These are phyloP conservation scores for Calocybe gambosa DNA, from an alignment of 1,284 basidiomycete species.

Conservation along the genomic window DNA sequence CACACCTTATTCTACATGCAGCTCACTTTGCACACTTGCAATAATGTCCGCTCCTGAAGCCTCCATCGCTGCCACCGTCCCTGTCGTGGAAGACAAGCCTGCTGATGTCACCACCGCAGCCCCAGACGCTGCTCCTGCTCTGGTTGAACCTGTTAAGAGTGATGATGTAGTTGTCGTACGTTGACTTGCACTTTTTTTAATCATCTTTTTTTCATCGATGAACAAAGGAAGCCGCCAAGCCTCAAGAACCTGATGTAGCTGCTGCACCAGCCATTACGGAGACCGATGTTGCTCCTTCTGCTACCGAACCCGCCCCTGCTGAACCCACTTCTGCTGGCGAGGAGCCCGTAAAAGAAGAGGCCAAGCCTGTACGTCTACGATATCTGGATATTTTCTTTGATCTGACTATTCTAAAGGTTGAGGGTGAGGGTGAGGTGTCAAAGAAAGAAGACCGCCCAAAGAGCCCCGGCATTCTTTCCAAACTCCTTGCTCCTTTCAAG, in stretches of 20 bases:
- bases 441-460: slow-evolving; percentile 73
- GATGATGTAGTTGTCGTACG: slow-evolving; percentile 37
- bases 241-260: slow-evolving; percentile 7
- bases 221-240: slow-evolving; percentile 41
- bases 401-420: too few species aligned
- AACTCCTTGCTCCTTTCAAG: slow-evolving; percentile 71
- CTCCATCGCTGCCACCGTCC: slow-evolving; percentile 45
- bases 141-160: slow-evolving; percentile 33
- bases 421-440: slow-evolving; percentile 33
- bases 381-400: slow-evolving; percentile 1
- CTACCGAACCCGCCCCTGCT: slow-evolving; percentile 29
- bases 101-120: slow-evolving; percentile 36
- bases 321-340: slow-evolving; percentile 34
- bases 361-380: slow-evolving; percentile 49
- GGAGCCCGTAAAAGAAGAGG: slow-evolving; percentile 49
- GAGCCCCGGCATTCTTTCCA: slow-evolving; percentile 67
- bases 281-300: slow-evolving; percentile 20
- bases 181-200: background rate
- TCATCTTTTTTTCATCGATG: background rate
- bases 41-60: slow-evolving; percentile 77
- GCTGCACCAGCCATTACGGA: slow-evolving; percentile 2
- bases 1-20: slow-evolving; percentile 18
- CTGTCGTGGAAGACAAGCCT: slow-evolving; percentile 49
- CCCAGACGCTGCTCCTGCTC: slow-evolving; percentile 29
- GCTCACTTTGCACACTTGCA: slow-evolving; percentile 49